Percentiles rank a stretch among this genome's conserved stretches.
Evolutionary conservation across 1,284 basidiomycete species (phyloP).

Genomic region (Austroboletus niveus): DNA sequence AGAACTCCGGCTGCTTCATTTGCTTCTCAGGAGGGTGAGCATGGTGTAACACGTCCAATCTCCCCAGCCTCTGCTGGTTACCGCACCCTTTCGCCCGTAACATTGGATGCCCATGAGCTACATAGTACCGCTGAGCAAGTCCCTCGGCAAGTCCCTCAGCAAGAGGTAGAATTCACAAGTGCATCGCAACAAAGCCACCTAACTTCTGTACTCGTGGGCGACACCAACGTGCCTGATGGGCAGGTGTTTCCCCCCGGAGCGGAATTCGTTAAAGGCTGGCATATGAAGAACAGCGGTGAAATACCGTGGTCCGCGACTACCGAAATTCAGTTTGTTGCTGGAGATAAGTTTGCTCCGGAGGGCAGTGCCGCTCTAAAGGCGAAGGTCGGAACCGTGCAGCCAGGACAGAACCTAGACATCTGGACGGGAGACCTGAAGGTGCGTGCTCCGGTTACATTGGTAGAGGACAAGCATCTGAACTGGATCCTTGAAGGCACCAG

Average conservation of each 20-base stretch:
- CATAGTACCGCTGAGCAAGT: not conserved
- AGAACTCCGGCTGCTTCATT: not conserved
- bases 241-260: constrained; percentile 79
- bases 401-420: constrained; percentile 60
- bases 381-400: constrained; percentile 51
- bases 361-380: constrained; percentile 33
- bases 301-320: constrained; percentile 68
- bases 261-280: constrained; percentile 82
- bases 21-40: constrained; percentile 3
- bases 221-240: constrained; percentile 73
- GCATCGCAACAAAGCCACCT: constrained; percentile 22
- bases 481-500: constrained; percentile 55
- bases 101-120: not conserved
- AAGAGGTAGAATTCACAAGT: not conserved
- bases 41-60: not conserved
- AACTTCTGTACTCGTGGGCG: constrained; percentile 58
- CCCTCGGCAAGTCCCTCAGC: not conserved
- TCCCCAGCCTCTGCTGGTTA: constrained; percentile 15
- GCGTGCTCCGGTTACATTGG: constrained; percentile 1
- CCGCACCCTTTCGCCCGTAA: constrained; percentile 14
- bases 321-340: constrained; percentile 66
- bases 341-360: constrained; percentile 47
- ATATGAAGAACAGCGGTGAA: constrained; percentile 62
- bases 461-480: constrained; percentile 3
- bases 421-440: constrained; percentile 75